Evolutionary conservation across 805 yeast genomes (phyloP).

Genomic region (Lachancea kluyveri): DNA sequence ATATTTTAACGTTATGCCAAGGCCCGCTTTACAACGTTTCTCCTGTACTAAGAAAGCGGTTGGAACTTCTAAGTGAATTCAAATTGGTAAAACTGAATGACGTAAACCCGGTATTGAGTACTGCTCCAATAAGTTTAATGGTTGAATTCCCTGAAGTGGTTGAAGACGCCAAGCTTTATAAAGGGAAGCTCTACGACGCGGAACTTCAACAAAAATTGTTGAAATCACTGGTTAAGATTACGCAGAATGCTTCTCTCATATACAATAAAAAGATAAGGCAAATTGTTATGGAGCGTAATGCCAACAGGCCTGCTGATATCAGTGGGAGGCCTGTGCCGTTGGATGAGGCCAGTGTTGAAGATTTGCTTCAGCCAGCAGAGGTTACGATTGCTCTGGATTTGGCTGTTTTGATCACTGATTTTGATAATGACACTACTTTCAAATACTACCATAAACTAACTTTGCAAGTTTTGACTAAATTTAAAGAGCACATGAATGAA

Average conservation of each 20-base stretch:
- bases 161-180: slow-evolving; percentile 9
- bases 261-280: slow-evolving; percentile 29
- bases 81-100: slow-evolving; percentile 22
- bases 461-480: slow-evolving; percentile 24
- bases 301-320: slow-evolving; percentile 26
- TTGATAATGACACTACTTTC: slow-evolving; percentile 20
- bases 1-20: slow-evolving; percentile 30
- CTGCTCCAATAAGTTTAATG: slow-evolving; percentile 16
- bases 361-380: slow-evolving; percentile 30
- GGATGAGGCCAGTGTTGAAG: slow-evolving; percentile 26
- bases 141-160: slow-evolving; percentile 18
- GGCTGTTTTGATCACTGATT: slow-evolving; percentile 30
- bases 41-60: slow-evolving; percentile 35
- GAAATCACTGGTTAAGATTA: slow-evolving; percentile 16
- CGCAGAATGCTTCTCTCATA: slow-evolving; percentile 25
- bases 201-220: slow-evolving; percentile 25
- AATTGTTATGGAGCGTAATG: slow-evolving; percentile 26
- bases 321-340: slow-evolving; percentile 25
- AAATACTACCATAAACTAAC: slow-evolving; percentile 24
- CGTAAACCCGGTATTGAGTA: slow-evolving; percentile 15
- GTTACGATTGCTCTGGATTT: slow-evolving; percentile 23
- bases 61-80: slow-evolving; percentile 30
- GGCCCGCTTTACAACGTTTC: slow-evolving; percentile 39
- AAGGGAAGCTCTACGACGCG: slow-evolving; percentile 19
- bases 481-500: slow-evolving; percentile 20